Percentiles rank a stretch among this genome's conserved stretches.
Conservation (phyloP, 2,329 filamentous ascomycete genomes). For the Aspergillus costaricaensis region DNA sequence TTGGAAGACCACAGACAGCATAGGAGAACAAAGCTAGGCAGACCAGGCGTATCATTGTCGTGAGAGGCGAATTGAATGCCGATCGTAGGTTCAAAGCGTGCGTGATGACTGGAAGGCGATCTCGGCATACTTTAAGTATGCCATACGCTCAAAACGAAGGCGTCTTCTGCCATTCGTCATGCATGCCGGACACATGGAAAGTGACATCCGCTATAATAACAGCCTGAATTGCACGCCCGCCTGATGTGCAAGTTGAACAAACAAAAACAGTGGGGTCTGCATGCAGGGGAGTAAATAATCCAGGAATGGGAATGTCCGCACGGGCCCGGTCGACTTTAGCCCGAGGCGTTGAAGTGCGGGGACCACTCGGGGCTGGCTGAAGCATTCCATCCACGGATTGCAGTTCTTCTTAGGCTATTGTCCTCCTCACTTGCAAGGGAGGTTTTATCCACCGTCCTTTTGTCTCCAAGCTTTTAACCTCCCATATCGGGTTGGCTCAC, state of each 20-base stretch:
- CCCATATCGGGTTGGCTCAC: too few relatives aligned
- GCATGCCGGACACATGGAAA: background rate
- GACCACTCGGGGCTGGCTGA: background rate
- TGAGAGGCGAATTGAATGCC: background rate
- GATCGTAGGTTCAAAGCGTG: background rate
- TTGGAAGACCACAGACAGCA: background rate
- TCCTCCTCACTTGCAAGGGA: too few relatives aligned
- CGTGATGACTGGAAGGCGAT: background rate
- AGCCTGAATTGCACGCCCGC: background rate
- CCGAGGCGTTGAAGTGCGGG: background rate
- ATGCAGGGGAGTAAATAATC: background rate
- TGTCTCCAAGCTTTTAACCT: too few relatives aligned
- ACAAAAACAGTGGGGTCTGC: background rate
- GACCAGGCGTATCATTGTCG: background rate
- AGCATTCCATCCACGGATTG: too few relatives aligned
- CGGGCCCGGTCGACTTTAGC: background rate
- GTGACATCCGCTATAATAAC: background rate
- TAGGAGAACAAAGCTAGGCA: background rate
- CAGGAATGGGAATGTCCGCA: background rate
- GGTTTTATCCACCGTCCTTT: too few relatives aligned
- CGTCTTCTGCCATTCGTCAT: background rate
- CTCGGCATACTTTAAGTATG: too few relatives aligned
- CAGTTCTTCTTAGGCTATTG: too few relatives aligned
- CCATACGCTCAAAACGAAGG: too few relatives aligned
- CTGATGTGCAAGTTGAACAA: background rate